Conservation (phyloP, 2,329 filamentous ascomycete genomes). For the Phoma sp. region DNA sequence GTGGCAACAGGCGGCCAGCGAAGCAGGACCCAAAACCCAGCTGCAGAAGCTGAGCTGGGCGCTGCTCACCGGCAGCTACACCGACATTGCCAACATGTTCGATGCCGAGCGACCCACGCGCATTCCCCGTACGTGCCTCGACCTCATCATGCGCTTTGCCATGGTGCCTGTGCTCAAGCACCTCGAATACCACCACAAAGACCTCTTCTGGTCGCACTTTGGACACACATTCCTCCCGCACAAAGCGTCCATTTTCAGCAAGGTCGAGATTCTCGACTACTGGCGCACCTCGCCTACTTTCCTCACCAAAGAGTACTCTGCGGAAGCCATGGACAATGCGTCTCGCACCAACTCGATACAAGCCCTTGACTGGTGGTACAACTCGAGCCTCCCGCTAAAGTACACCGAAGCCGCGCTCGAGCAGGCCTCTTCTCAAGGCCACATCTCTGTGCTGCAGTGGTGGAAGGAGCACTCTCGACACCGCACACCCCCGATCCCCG, state of each 20-base stretch:
- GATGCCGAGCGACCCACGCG: conserved; percentile 73
- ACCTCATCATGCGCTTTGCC: conserved; percentile 90
- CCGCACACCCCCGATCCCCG: conserved; percentile 29
- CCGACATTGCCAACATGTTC: conserved; percentile 76
- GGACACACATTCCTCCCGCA: conserved; percentile 82
- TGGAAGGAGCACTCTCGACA: conserved; percentile 76
- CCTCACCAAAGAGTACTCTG: conserved; percentile 83
- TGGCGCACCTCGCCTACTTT: conserved; percentile 87
- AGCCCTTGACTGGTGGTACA: conserved; percentile 91
- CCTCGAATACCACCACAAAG: conserved; percentile 68
- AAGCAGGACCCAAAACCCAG: conserved; percentile 72
- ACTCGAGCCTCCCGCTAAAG: conserved; percentile 77
- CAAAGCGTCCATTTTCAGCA: conserved; percentile 87
- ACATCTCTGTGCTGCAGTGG: conserved; percentile 89
- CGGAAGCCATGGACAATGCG: conserved; percentile 85
- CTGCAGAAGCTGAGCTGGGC: conserved; percentile 85
- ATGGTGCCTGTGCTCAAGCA: conserved; percentile 79
- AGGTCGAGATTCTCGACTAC: conserved; percentile 85
- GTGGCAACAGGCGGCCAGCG: conserved; percentile 70
- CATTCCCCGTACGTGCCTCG: conserved; percentile 81
- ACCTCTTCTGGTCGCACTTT: conserved; percentile 87
- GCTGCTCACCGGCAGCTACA: conserved; percentile 74
- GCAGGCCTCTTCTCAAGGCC: conserved; percentile 82
- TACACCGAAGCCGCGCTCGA: conserved; percentile 90
- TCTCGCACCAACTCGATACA: conserved; percentile 84